These are phyloP conservation scores for Rhizopogon hawkerae DNA, from an alignment of 1,284 basidiomycete genomes.

Conservation along the genomic window DNA sequence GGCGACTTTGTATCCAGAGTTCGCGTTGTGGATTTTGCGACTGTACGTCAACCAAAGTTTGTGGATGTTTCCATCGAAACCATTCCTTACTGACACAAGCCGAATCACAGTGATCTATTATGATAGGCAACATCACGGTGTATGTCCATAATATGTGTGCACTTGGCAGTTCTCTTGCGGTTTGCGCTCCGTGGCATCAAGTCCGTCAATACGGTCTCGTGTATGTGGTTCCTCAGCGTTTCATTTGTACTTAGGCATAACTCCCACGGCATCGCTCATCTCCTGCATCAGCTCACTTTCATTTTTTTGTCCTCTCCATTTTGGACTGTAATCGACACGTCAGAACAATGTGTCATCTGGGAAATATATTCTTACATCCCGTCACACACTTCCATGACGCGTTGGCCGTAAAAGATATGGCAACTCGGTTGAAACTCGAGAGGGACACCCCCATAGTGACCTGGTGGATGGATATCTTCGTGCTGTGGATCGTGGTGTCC, in stretches of 20 bases:
- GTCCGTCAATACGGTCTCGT: background rate
- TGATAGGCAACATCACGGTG: background rate
- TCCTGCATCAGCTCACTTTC: background rate
- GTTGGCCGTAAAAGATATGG: background rate
- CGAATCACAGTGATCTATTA: background rate
- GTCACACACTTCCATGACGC: background rate
- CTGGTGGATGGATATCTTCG: background rate
- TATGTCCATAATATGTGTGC: background rate
- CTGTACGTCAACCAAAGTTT: background rate
- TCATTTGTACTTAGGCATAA: background rate
- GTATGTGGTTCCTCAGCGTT: background rate
- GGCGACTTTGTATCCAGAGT: background rate
- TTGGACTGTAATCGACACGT: background rate
- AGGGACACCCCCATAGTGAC: background rate
- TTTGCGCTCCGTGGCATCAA: background rate
- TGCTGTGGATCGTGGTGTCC: background rate
- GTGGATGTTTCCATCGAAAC: no score
- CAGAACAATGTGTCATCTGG: background rate
- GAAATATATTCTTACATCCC: background rate
- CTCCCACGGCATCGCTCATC: background rate
- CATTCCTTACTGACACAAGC: background rate
- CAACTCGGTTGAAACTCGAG: background rate
- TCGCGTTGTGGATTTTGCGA: background rate
- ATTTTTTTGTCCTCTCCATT: slow-evolving; percentile 1
- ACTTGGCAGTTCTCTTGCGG: no score